Base-by-base conservation (phyloP, 2,329 filamentous ascomycete genomes). In the Cryphonectria naterciae region DNA sequence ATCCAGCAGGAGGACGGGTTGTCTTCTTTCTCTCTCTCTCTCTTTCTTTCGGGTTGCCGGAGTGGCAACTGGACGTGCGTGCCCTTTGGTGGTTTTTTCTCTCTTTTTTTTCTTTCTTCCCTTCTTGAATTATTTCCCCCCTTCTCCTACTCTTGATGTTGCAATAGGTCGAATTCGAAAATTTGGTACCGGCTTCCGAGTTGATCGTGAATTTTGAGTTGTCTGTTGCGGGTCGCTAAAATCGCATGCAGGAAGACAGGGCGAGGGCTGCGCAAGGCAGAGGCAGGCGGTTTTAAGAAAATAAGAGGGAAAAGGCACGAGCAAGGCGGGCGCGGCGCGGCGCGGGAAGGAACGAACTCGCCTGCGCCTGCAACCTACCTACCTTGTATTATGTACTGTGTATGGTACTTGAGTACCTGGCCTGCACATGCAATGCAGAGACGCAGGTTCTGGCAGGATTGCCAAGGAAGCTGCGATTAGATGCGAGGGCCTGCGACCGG, bases 241-340 rank as follows among this genome's bases (percentile, higher is more conserved):
- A 32, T 39, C 37, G 60, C 60, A 62, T n/a, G 60, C 60, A 62
- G 37, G 35, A 62, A n/a, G 32, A 64, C 61, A 13, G 25, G 61
- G 41, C 61, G 60, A 64, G n/a, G 37, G 61, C 61, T 39, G 61
- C 61, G 61, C 39, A 32, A 17, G 54, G 54, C 54, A 58, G 54
- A 58, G 54, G 19, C 61, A 64, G 39, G 56, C 37, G 66, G 66
- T 68, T 64, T 58, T 58, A 58, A 58, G 41, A 63, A 61, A 49
- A 49, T n/a, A 49, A 68, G 66, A 43, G 52, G 37, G 56, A 17
- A 67, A 67, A 19, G 54, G 65, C 54, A 61, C 39, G 22, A 32
- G 37, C 61, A 6, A 46, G 61, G 61, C 39, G 61, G 37, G 37
- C 39, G 11, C 32, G 60, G 61, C 37, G 37, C 61, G 41, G 37